These are phyloP conservation scores for Cornus florida DNA, from an alignment of 148 eudicot genomes.

Conservation along the genomic window DNA sequence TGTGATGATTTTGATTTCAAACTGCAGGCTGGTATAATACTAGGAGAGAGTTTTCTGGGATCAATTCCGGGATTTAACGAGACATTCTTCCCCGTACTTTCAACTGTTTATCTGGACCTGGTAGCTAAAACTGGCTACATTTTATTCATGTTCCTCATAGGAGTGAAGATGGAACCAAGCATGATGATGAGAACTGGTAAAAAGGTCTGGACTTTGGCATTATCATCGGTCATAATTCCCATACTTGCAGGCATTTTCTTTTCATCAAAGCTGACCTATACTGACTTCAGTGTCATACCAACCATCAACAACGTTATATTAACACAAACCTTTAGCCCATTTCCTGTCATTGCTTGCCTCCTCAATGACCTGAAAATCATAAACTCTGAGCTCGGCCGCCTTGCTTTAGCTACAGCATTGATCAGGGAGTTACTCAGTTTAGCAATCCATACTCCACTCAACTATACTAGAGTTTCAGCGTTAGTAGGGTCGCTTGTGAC, in stretches of 20 bases:
- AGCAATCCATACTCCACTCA: no score
- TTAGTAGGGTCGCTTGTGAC: not conserved
- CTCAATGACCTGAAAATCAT: conserved; percentile 38
- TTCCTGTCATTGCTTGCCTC: conserved; percentile 28
- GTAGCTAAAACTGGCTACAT: conserved; percentile 33
- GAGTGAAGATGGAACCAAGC: conserved; percentile 38
- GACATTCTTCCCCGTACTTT: conserved; percentile 18
- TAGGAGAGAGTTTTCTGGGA: conserved; percentile 34
- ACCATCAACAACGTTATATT: not conserved
- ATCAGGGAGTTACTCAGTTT: conserved; percentile 24
- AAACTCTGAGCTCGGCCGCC: conserved; percentile 40
- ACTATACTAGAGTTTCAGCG: not conserved
- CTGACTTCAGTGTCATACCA: not conserved
- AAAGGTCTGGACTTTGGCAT: conserved; percentile 33
- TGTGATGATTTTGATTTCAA: not conserved
- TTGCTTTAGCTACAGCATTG: conserved; percentile 29
- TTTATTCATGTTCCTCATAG: conserved; percentile 35
- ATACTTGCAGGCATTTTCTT: not conserved
- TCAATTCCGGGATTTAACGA: not conserved
- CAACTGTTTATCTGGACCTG: not conserved
- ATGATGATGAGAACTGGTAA: conserved; percentile 18
- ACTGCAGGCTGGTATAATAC: conserved; percentile 32
- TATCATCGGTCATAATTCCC: conserved; percentile 18
- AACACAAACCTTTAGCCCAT: conserved; percentile 17
- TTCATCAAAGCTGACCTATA: not conserved